Percentiles rank a stretch among this genome's conserved stretches.
These are phyloP conservation scores for Capronia americana DNA, from an alignment of 2,329 filamentous ascomycete species.

Conservation along the genomic window DNA sequence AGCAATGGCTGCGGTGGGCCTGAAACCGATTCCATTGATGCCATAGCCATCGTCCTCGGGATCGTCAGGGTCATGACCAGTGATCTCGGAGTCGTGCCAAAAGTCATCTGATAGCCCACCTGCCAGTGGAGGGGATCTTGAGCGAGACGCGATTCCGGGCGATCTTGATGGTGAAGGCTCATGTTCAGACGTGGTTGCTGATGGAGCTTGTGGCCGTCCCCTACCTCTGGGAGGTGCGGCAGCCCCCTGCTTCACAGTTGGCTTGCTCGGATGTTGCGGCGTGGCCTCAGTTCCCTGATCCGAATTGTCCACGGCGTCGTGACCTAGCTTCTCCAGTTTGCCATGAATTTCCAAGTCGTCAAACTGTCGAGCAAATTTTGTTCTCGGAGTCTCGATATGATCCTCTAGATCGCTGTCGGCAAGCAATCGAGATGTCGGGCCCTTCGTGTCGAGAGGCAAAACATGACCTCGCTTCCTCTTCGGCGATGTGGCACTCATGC, in stretches of 20 bases:
- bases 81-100: constrained; percentile 69
- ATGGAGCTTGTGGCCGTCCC: background rate
- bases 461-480: constrained; percentile 32
- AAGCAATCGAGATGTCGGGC: constrained; percentile 9
- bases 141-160: constrained; percentile 7
- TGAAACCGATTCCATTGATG: constrained; percentile 69
- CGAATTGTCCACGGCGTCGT: background rate
- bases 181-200: background rate
- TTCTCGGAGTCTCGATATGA: constrained; percentile 26
- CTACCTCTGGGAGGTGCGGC: background rate
- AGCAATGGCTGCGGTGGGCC: constrained; percentile 65
- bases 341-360: constrained; percentile 41
- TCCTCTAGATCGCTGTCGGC: constrained; percentile 25
- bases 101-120: constrained; percentile 41
- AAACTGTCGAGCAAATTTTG: constrained; percentile 32
- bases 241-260: background rate
- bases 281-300: background rate
- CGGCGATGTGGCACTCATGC: constrained; percentile 31
- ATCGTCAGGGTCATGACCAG: constrained; percentile 63
- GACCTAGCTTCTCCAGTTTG: background rate
- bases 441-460: constrained; percentile 28
- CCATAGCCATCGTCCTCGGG: constrained; percentile 68
- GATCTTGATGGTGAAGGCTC: background rate
- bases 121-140: constrained; percentile 46
- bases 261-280: no score